Percentiles rank a stretch among this genome's conserved stretches.
Conservation (phyloP, 805 yeast genomes). For the Trichomonascus vanleenenianus region DNA sequence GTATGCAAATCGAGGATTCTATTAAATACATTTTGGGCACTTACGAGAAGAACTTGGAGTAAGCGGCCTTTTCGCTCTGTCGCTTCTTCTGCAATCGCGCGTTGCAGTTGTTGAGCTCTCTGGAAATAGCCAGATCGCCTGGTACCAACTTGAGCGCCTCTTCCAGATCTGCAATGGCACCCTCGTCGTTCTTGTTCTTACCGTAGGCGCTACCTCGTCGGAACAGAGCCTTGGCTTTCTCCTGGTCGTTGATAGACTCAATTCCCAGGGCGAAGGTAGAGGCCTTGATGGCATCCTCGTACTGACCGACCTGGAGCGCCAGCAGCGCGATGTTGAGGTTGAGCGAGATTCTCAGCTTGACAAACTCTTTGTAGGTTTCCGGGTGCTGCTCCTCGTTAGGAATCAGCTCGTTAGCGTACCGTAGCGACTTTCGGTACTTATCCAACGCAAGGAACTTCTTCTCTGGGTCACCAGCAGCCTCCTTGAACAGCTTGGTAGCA, state of each 20-base stretch:
- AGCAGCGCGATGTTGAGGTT: slow-evolving; percentile 69
- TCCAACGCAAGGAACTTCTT: slow-evolving; percentile 47
- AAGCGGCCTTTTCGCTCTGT: slow-evolving; percentile 37
- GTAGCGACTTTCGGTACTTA: slow-evolving; percentile 68
- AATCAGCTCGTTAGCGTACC: slow-evolving; percentile 61
- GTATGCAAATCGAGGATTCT: no score
- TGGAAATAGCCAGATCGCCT: slow-evolving; percentile 60
- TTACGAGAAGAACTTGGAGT: slow-evolving; percentile 33
- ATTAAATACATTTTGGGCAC: not conserved
- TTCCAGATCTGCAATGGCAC: slow-evolving; percentile 58
- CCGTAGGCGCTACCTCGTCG: slow-evolving; percentile 76
- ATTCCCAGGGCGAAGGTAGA: slow-evolving; percentile 63
- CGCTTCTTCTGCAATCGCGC: slow-evolving; percentile 42
- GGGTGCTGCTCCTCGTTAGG: slow-evolving; percentile 40
- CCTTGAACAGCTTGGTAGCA: slow-evolving; percentile 71
- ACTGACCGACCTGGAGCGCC: slow-evolving; percentile 54
- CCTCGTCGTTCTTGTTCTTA: slow-evolving; percentile 56
- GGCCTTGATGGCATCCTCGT: slow-evolving; percentile 46
- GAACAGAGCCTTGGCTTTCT: slow-evolving; percentile 77
- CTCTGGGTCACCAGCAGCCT: slow-evolving; percentile 27
- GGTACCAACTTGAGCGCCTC: slow-evolving; percentile 60
- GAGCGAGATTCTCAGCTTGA: slow-evolving; percentile 51
- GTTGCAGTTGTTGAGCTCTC: slow-evolving; percentile 56
- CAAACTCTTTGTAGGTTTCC: slow-evolving; percentile 45
- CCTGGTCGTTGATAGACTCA: slow-evolving; percentile 46